Conservation (phyloP, 2,329 filamentous ascomycete genomes). For the Fonsecaea monophora region DNA sequence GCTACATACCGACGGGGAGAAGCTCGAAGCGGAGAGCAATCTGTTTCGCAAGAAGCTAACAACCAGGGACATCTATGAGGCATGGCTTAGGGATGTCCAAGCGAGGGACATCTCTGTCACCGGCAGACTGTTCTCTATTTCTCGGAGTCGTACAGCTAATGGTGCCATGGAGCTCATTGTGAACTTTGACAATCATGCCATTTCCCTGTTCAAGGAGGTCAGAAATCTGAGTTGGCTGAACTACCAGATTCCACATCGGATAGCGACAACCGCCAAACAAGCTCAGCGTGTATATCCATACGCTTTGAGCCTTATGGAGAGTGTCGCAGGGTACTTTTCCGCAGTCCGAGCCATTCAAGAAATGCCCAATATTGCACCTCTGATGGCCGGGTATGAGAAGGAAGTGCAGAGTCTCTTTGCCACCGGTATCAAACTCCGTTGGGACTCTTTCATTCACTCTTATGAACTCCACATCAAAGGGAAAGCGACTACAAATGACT, state of each 20-base stretch:
- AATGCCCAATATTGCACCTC: conserved; percentile 84
- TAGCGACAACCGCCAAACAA: conserved; percentile 96
- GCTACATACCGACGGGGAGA: conserved; percentile 91
- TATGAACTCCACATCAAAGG: conserved; percentile 87
- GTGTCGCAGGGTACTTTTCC: conserved; percentile 89
- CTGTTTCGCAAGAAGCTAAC: conserved; percentile 97
- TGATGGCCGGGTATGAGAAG: conserved; percentile 90
- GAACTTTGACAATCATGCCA: conserved; percentile 97
- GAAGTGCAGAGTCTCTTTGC: conserved; percentile 82
- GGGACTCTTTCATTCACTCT: conserved; percentile 97
- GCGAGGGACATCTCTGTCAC: conserved; percentile 88
- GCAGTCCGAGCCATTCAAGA: conserved; percentile 82
- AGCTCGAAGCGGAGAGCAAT: conserved; percentile 87
- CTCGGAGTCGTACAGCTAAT: conserved; percentile 85
- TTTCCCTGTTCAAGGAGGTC: conserved; percentile 97
- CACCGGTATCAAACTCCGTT: conserved; percentile 88
- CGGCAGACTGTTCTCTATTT: conserved; percentile 88
- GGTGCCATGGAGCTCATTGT: conserved; percentile 87
- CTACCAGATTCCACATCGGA: conserved; percentile 89
- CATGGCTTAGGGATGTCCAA: conserved; percentile 91
- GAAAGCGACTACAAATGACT: conserved; percentile 68
- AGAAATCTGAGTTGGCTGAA: conserved; percentile 94
- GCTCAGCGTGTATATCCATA: conserved; percentile 99
- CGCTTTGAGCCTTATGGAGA: conserved; percentile 98
- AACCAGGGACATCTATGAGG: conserved; percentile 90